Base-by-base conservation (phyloP, 495 filamentous ascomycete species). In the Aspergillus nanangensis region DNA sequence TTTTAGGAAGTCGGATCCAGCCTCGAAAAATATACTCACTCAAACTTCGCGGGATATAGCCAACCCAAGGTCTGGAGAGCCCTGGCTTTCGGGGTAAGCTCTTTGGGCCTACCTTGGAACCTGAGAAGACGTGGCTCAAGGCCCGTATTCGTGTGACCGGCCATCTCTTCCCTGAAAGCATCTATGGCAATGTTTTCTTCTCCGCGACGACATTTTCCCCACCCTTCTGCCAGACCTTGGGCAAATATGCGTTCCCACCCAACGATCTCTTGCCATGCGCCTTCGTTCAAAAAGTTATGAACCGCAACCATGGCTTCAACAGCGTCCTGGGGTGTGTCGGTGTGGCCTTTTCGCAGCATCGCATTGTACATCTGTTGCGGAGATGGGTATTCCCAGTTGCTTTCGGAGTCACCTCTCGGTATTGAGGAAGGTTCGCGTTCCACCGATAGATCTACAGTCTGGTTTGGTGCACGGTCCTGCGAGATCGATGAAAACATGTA, bases 321-420 rank as follows among this genome's bases (percentile, higher is more conserved):
- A 0, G 88, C 89, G 42, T 91, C 90, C 45, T 86, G 80, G 36
- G 93, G 90, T 0, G 92, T 96, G 58, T 96, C 90, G 1, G 87
- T 91, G 66, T 95, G 89, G 15, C 93, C 93, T 65, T 99, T 97
- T 41, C 94, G 84, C 43, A 95, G 68, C 74, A 97, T 83, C 0
- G 94, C 93, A 58, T 97, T 99, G 71, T 96, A 97, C 93, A 97
- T 97, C 63, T 97, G 93, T 69, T 97, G 94, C 8, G 94, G 92
- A 0, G 90, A 96, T 0, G 93, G 94, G 60, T 97, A 97, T 63
- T 96, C 94, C 93, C 93, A 97, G 57, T 89, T 93, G 10, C 82
- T 81, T 14, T 79, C 70, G 5, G 65, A 47, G 54, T 83, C 79
- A 51, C 87, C 90, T 44, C 84, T 80, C 17, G 94, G 93, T 48